A percentile compares a stretch with the other conserved stretches of the same genome.
Evolutionary conservation across 2,329 filamentous ascomycete species (phyloP).

Genomic region (Arthrobotrys iridis): DNA sequence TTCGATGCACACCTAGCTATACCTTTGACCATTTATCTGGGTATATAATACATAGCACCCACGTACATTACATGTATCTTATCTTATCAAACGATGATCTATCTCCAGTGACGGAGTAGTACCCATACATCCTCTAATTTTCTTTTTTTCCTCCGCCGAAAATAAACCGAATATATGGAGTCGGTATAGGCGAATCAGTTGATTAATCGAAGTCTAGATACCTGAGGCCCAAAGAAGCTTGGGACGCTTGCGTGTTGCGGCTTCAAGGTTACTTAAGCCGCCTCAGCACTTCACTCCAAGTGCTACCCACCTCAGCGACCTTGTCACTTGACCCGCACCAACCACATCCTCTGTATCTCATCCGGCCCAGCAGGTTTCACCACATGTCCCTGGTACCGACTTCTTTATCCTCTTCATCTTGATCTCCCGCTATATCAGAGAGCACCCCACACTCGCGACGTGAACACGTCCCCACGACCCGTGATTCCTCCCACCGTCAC

Average conservation of each 20-base stretch:
- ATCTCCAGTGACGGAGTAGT: too few species aligned
- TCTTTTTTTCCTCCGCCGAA: too few species aligned
- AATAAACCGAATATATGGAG: too few species aligned
- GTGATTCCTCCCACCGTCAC: conserved; percentile 15
- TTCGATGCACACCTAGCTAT: too few species aligned
- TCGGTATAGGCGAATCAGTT: too few species aligned
- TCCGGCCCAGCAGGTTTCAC: neutral
- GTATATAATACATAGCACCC: too few species aligned
- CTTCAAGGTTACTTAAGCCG: conserved; percentile 20
- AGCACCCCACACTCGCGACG: conserved; percentile 1
- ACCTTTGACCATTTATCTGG: too few species aligned
- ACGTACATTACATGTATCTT: too few species aligned
- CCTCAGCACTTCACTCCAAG: neutral
- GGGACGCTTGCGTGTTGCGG: conserved; percentile 17
- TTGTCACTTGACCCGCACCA: conserved; percentile 9
- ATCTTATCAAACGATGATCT: too few species aligned
- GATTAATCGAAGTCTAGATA: too few species aligned
- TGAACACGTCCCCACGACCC: conserved; percentile 24
- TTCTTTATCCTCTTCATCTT: neutral
- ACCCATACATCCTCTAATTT: too few species aligned
- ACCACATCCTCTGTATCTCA: neutral
- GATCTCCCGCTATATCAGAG: neutral
- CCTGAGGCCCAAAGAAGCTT: neutral
- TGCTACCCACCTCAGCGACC: conserved; percentile 1
- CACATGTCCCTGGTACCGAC: neutral